phyloP scores from a whole-genome alignment of 306 rosid genomes.

The Ormosia semicastrata region DNA sequence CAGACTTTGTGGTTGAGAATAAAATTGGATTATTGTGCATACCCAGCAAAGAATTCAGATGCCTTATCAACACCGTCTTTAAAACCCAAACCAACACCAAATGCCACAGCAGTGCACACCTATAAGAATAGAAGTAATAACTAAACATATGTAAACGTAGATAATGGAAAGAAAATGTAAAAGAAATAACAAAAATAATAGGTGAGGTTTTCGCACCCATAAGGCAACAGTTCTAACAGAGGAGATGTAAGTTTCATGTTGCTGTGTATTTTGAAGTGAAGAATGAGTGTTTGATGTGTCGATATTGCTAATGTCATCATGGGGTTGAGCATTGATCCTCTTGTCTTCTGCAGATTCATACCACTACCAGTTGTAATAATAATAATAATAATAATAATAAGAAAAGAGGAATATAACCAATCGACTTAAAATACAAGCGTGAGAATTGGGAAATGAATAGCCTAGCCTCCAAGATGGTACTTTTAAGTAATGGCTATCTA shows the following conservation, averaged over 20 bases:
- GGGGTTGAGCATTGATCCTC: slow-evolving; percentile 37
- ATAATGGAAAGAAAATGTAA: background rate
- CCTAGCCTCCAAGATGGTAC: background rate
- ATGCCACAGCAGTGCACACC: slow-evolving; percentile 75
- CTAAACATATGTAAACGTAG: background rate
- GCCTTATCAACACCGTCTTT: slow-evolving; percentile 78
- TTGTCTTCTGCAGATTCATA: slow-evolving; percentile 47
- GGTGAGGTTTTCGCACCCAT: slow-evolving; percentile 58
- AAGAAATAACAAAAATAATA: background rate
- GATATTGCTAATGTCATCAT: slow-evolving; percentile 30
- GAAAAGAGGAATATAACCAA: background rate
- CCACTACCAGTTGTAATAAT: background rate
- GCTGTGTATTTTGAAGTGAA: slow-evolving; percentile 11
- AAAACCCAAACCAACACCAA: slow-evolving; percentile 80
- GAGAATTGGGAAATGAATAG: background rate
- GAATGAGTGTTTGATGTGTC: slow-evolving; percentile 1
- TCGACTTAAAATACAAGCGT: background rate
- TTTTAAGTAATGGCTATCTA: background rate
- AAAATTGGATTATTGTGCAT: slow-evolving; percentile 30
- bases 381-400: background rate
- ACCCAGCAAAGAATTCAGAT: slow-evolving; percentile 90
- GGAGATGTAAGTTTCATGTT: slow-evolving; percentile 42
- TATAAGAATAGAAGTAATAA: slow-evolving; percentile 20
- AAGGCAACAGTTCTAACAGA: slow-evolving; percentile 72
- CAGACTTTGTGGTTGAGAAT: background rate